Percentiles rank a stretch among this genome's conserved stretches.
Evolutionary conservation across 2,329 filamentous ascomycete genomes (phyloP).

Genomic region (Thelonectria blattea): DNA sequence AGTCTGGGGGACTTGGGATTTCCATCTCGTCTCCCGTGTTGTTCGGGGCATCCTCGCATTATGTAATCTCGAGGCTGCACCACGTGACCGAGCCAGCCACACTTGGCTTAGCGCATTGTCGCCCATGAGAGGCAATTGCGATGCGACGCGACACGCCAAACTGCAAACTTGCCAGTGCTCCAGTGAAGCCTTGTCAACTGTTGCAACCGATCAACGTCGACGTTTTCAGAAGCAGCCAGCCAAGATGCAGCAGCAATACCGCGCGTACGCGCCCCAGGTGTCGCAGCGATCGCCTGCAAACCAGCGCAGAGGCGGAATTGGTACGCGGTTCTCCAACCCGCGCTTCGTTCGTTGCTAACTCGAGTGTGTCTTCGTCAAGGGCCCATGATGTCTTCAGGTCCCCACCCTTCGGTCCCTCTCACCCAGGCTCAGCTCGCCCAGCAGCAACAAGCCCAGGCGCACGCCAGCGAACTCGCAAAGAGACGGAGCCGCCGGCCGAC

Average conservation of each 20-base stretch:
- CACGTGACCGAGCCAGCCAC: constrained; percentile 31
- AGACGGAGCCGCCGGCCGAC: constrained; percentile 88
- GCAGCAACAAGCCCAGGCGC: constrained; percentile 58
- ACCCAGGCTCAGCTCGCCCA: constrained; percentile 60
- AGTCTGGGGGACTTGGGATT: too few species aligned
- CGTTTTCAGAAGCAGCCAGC: not conserved
- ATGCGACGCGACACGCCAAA: constrained; percentile 39
- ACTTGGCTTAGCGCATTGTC: constrained; percentile 26
- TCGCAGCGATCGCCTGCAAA: constrained; percentile 55
- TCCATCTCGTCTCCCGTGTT: too few species aligned
- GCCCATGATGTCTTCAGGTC: constrained; percentile 62
- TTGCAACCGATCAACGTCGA: constrained; percentile 18
- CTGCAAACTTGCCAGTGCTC: constrained; percentile 9
- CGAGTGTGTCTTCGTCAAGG: constrained; percentile 44
- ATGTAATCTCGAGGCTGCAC: not conserved
- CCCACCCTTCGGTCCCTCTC: constrained; percentile 57
- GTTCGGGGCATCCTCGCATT: not conserved
- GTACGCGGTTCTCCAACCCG: constrained; percentile 43
- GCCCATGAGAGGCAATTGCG: constrained; percentile 16
- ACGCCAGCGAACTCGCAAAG: constrained; percentile 72
- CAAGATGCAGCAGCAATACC: constrained; percentile 61
- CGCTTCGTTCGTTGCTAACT: constrained; percentile 9
- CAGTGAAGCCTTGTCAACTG: constrained; percentile 14
- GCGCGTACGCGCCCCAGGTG: constrained; percentile 57
- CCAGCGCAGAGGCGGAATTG: constrained; percentile 60